Evolutionary conservation across 1,139 yeast genomes (phyloP).

Genomic region (Komagataea norvegica): DNA sequence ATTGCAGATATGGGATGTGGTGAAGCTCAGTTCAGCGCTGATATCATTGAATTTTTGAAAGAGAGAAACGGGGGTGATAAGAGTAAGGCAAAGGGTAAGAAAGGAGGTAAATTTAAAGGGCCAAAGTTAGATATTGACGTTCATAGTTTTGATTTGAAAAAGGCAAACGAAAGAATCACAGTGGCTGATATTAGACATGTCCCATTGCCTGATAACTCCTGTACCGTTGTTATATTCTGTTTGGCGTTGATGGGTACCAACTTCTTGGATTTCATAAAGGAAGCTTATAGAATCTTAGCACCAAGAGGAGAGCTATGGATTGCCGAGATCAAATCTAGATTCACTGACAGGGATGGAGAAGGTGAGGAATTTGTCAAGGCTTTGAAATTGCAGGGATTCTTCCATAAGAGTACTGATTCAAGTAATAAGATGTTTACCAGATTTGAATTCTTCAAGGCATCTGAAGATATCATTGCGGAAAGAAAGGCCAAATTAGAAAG

Average conservation of each 20-base stretch:
- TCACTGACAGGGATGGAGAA: conserved; percentile 58
- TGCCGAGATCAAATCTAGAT: conserved; percentile 89
- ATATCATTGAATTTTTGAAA: conserved; percentile 49
- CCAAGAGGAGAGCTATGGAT: conserved; percentile 97
- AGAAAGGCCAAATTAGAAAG: conserved; percentile 59
- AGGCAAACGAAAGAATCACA: conserved; percentile 80
- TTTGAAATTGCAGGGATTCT: conserved; percentile 73
- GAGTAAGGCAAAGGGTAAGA: conserved; percentile 30
- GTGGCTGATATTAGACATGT: conserved; percentile 94
- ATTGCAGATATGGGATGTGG: conserved; percentile 99
- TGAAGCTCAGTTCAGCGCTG: conserved; percentile 80
- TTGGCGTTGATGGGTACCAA: conserved; percentile 97
- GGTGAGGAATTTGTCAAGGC: conserved; percentile 77
- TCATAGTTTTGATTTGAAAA: conserved; percentile 87
- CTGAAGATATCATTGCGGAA: conserved; percentile 63
- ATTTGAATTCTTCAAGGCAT: conserved; percentile 89
- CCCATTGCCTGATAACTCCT: conserved; percentile 73
- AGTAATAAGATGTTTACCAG: conserved; percentile 89
- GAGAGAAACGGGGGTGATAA: conserved; percentile 35
- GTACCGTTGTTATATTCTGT: conserved; percentile 84
- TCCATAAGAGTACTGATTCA: conserved; percentile 84
- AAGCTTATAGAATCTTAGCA: conserved; percentile 80
- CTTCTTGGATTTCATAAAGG: conserved; percentile 83
- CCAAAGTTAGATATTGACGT: conserved; percentile 48
- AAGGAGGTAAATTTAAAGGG: conserved; percentile 25